phyloP scores from a whole-genome alignment of 225 moss, liverwort and hornwort genomes.

The Marchantia polymorpha region DNA sequence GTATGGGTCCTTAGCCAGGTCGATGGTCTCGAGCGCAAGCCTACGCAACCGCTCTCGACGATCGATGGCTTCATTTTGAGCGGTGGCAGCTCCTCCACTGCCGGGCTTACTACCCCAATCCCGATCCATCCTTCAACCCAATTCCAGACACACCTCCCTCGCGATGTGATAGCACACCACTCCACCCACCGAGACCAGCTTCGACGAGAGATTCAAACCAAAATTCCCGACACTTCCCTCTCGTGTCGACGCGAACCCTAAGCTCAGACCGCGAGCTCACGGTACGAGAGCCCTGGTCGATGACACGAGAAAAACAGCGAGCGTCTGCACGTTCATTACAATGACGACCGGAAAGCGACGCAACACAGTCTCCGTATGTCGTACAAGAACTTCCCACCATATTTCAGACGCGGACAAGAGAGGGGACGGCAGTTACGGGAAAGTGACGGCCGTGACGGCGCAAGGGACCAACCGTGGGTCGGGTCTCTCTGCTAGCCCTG shows the following conservation, averaged over 20 bases:
- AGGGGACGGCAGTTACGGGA: neutral
- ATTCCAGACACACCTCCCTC: neutral
- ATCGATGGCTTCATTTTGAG: conserved; percentile 97
- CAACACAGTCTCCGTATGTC: neutral
- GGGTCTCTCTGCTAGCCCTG: neutral
- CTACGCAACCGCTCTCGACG: conserved; percentile 88
- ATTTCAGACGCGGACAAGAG: neutral
- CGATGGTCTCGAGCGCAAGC: conserved; percentile 92
- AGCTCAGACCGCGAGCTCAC: neutral
- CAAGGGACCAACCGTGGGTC: neutral
- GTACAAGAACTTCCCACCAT: conserved; percentile 9
- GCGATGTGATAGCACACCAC: neutral
- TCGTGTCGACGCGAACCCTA: neutral
- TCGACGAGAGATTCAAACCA: neutral
- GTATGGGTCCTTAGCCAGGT: conserved; percentile 96
- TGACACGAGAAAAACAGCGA: neutral
- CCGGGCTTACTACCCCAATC: conserved; percentile 99
- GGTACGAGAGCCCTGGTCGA: neutral
- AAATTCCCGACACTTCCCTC: neutral
- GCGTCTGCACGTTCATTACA: neutral
- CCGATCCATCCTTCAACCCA: conserved; percentile 50
- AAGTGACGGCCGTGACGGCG: neutral
- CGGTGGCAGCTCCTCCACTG: conserved; percentile 88
- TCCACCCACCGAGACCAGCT: neutral
- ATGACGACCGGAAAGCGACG: neutral